Evolutionary conservation across 176 grass and related monocot species (phyloP).

Genomic region (Microstegium vimineum): DNA sequence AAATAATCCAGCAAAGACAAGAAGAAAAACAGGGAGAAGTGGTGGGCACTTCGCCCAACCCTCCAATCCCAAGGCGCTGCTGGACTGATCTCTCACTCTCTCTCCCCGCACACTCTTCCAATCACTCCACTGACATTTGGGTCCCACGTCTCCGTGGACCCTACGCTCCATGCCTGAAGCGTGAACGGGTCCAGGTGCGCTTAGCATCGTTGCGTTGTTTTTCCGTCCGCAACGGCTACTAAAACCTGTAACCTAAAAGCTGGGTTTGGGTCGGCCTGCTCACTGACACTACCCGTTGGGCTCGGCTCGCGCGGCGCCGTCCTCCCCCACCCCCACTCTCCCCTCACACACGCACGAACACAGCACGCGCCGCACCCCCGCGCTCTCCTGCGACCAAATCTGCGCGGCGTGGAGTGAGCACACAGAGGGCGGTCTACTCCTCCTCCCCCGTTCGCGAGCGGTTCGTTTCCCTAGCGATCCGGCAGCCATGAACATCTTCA

Average conservation of each 20-base stretch:
- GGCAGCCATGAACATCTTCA: constrained; percentile 91
- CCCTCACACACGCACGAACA: background rate
- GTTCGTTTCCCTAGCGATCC: background rate
- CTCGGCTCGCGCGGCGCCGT: constrained; percentile 45
- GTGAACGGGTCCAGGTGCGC: background rate
- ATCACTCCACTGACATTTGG: fast-evolving
- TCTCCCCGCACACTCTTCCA: too few species aligned
- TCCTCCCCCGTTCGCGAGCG: background rate
- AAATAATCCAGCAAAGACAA: background rate
- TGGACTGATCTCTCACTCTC: background rate
- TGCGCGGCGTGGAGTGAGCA: background rate
- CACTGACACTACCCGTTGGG: constrained; percentile 34
- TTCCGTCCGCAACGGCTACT: constrained; percentile 17
- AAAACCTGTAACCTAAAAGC: background rate
- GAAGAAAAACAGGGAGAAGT: background rate
- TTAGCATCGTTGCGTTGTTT: background rate
- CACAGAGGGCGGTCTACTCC: background rate
- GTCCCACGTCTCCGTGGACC: background rate
- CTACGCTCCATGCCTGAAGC: background rate
- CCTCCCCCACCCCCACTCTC: background rate
- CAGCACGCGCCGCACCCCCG: background rate
- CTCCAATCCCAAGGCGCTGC: background rate
- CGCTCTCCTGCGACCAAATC: constrained; percentile 16
- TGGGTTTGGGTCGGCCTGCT: background rate
- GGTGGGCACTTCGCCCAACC: background rate